Evolutionary conservation across 208 protist genomes (phyloP), one percentile per base, ranked within the genome.

Genomic region (Leishmania turanica): DNA sequence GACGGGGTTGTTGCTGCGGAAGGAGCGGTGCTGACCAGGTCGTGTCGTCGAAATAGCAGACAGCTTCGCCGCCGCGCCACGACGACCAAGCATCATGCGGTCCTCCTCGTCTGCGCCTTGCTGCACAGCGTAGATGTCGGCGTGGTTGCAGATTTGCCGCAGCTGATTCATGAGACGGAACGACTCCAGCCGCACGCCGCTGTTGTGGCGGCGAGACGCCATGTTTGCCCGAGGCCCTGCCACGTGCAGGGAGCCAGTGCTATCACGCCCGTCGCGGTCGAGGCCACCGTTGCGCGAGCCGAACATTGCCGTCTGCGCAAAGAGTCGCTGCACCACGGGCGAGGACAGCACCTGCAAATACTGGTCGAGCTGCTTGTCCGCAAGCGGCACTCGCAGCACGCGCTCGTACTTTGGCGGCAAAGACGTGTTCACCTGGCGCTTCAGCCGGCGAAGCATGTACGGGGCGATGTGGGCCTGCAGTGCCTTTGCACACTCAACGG

Each of bases 381-480:
- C 99, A 40, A 99, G 89, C 37, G 93, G 91, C 84, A 98, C 99
- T 49, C 99, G 98, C 51, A 99, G 94, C 21, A 99, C 98, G 58
- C 99, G 95, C 90, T 99, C 99, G 45, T 90, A 96, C 84, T 99
- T 99, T 0, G 87, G 82, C 8, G 99, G 99, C 34, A 99, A 91
- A 42, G 90, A 69, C 21, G 88, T 78, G 51, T 87, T 84, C 4
- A 99, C 98, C 72, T 99, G 96, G 40, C 79, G 66, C 93, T 99
- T 99, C 60, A 99, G 58, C 13, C 99, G 90, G 3, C 99, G 92
- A 5, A 99, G 91, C 34, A 99, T 81, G 86, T 99, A 99, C 1
- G 99, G 99, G 24, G 89, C 84, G 70, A 99, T 99, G 68, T 98
- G 84, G 27, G 97, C 90, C 31, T 98, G 88, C 62, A 99, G 86